phyloP scores from a whole-genome alignment of 2,329 filamentous ascomycete species.

The Aureobasidium leucospermi region DNA sequence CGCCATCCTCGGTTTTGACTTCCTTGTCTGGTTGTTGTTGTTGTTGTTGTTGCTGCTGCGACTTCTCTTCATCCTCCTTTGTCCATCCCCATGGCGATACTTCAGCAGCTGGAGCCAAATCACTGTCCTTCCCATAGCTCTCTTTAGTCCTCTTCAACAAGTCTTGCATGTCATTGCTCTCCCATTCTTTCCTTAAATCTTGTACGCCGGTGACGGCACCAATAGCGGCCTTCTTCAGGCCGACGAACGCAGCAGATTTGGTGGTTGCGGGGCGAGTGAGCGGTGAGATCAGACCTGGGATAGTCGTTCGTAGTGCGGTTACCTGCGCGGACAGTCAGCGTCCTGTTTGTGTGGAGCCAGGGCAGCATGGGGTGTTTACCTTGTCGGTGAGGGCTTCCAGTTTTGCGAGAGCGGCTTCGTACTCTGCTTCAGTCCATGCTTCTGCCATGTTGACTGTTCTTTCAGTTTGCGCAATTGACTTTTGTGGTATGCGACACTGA shows the following conservation, averaged over 20 bases:
- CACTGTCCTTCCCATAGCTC: constrained; percentile 30
- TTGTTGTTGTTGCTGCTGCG: no score
- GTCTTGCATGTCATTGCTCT: constrained; percentile 28
- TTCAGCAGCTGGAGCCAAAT: constrained; percentile 28
- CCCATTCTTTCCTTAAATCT: constrained; percentile 32
- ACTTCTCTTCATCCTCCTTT: neutral
- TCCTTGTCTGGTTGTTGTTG: no score
- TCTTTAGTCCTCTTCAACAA: constrained; percentile 29
- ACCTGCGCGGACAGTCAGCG: constrained; percentile 25
- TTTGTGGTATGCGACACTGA: neutral
- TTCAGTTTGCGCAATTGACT: no score
- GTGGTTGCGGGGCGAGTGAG: constrained; percentile 24
- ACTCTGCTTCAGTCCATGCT: constrained; percentile 34
- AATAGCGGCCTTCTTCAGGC: constrained; percentile 32
- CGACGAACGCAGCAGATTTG: constrained; percentile 30
- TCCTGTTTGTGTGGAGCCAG: neutral
- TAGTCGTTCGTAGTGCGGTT: constrained; percentile 34
- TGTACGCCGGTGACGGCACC: constrained; percentile 31
- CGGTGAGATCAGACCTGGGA: constrained; percentile 36
- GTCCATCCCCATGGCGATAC: constrained; percentile 10
- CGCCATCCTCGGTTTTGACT: no score
- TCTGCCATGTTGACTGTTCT: neutral
- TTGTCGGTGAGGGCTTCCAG: constrained; percentile 38
- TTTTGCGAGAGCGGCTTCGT: constrained; percentile 36
- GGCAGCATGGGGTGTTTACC: constrained; percentile 22